Percentiles rank a stretch among this genome's conserved stretches.
These are phyloP conservation scores for Dothideomycetes sp. DNA, from an alignment of 2,329 filamentous ascomycete genomes.

Conservation along the genomic window DNA sequence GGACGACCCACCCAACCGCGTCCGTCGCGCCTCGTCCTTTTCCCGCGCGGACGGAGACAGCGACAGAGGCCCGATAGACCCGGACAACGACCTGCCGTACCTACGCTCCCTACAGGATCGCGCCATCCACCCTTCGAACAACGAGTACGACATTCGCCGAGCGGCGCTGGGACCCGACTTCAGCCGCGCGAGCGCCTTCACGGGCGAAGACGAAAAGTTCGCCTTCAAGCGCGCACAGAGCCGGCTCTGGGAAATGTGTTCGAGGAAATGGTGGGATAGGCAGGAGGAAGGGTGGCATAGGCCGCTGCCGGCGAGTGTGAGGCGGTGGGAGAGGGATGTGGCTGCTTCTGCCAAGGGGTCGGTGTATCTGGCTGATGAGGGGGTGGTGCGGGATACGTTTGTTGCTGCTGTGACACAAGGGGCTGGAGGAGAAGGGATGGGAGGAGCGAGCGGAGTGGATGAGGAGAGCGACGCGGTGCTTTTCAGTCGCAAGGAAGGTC, in stretches of 20 bases:
- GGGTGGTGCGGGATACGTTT: constrained; percentile 2
- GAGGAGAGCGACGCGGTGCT: not conserved
- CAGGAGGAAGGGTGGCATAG: constrained; percentile 54
- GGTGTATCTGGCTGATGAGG: not conserved
- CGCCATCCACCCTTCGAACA: too few species aligned
- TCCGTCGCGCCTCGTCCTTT: constrained; percentile 15
- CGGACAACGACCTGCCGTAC: constrained; percentile 13
- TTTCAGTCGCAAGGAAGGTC: not conserved
- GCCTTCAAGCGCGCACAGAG: constrained; percentile 68
- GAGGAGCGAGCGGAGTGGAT: not conserved
- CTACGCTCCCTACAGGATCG: constrained; percentile 4
- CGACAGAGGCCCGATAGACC: constrained; percentile 8
- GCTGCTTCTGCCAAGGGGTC: constrained; percentile 2
- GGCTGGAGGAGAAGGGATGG: constrained; percentile 6
- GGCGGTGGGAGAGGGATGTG: constrained; percentile 55
- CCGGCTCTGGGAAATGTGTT: constrained; percentile 74
- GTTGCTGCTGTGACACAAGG: constrained; percentile 4
- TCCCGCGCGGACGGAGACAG: too few species aligned
- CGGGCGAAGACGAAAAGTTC: constrained; percentile 71
- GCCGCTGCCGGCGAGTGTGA: constrained; percentile 50
- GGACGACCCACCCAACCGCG: constrained; percentile 35
- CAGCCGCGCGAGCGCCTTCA: constrained; percentile 55
- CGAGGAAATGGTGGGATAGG: constrained; percentile 58
- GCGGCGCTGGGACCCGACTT: constrained; percentile 46
- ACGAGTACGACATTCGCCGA: too few species aligned